Percentiles rank a stretch among this genome's conserved stretches.
phyloP scores from a whole-genome alignment of 2,329 filamentous ascomycete species.

The Ophiosphaerella narmari region DNA sequence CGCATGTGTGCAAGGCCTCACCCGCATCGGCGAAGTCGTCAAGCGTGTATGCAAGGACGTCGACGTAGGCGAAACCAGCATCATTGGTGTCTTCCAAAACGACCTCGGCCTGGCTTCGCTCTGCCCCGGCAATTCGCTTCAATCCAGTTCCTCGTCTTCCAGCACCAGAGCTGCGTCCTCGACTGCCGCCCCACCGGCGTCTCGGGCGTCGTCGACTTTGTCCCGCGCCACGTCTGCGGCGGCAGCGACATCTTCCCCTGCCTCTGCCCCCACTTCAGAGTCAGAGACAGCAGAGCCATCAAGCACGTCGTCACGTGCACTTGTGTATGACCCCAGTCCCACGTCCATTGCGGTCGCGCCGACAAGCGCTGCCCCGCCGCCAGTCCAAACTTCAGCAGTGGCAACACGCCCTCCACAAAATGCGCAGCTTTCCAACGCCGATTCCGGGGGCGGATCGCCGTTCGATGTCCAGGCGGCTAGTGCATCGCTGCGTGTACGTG shows the following conservation, averaged over 20 bases:
- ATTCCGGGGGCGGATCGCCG: slow-evolving; percentile 52
- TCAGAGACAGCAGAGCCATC: slow-evolving; percentile 6
- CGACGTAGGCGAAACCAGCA: slow-evolving; percentile 44
- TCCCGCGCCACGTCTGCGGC: slow-evolving; percentile 7
- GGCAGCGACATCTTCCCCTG: background rate
- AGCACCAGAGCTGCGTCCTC: slow-evolving; percentile 6
- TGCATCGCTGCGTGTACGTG: slow-evolving; percentile 17
- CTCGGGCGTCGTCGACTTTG: slow-evolving; percentile 3
- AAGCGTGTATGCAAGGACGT: slow-evolving; percentile 39
- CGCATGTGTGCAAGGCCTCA: slow-evolving; percentile 48
- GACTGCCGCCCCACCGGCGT: slow-evolving; percentile 15
- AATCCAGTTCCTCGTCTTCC: slow-evolving; percentile 8
- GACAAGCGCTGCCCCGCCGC: slow-evolving; percentile 6
- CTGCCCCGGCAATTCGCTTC: slow-evolving; percentile 42
- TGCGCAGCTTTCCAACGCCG: slow-evolving; percentile 39
- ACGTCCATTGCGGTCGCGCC: slow-evolving; percentile 14
- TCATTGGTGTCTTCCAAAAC: slow-evolving; percentile 50
- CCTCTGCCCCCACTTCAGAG: slow-evolving; percentile 8
- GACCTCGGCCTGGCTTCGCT: slow-evolving; percentile 46
- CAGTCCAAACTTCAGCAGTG: background rate
- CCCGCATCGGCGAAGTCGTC: slow-evolving; percentile 41
- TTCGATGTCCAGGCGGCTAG: slow-evolving; percentile 46
- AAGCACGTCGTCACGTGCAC: slow-evolving; percentile 10
- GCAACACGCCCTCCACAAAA: slow-evolving; percentile 19
- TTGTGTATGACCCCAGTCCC: slow-evolving; percentile 20